phyloP scores from a whole-genome alignment of 176 grass and related monocot species.

The Cenchrus fungigraminus region DNA sequence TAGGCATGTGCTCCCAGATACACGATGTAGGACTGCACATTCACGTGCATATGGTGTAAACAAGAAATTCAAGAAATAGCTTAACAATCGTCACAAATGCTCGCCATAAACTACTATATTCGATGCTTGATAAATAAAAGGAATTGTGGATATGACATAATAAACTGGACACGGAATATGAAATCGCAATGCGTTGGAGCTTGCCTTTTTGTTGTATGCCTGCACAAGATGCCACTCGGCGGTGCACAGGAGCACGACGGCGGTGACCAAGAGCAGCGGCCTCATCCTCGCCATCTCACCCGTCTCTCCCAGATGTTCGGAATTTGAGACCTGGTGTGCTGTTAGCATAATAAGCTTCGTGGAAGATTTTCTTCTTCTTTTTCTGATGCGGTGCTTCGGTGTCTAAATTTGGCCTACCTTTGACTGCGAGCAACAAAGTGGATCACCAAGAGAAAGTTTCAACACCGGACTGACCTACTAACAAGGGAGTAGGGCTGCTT shows the following conservation, averaged over 20 bases:
- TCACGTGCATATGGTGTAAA: background rate
- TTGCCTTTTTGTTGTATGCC: constrained; percentile 59
- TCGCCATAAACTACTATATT: too few species aligned
- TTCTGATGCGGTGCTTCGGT: constrained; percentile 3
- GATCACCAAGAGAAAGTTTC: constrained; percentile 46
- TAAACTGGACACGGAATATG: background rate
- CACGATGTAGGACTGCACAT: constrained; percentile 76
- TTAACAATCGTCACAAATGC: background rate
- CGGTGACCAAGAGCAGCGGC: background rate
- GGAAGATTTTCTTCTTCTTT: background rate
- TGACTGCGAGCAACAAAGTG: constrained; percentile 17
- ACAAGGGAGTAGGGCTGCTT: background rate
- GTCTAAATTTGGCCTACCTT: constrained; percentile 42
- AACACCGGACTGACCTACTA: constrained; percentile 24
- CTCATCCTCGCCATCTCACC: constrained; percentile 31
- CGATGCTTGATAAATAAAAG: background rate
- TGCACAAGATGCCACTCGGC: constrained; percentile 28
- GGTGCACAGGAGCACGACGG: constrained; percentile 27
- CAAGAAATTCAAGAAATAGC: background rate
- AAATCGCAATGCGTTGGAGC: background rate
- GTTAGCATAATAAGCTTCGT: constrained; percentile 37
- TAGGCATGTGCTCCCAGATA: constrained; percentile 72
- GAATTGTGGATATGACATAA: background rate
- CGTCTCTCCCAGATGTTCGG: background rate
- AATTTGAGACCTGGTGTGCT: background rate